Base-by-base conservation (phyloP, 148 eudicot species). In the Camellia granthamiana region DNA sequence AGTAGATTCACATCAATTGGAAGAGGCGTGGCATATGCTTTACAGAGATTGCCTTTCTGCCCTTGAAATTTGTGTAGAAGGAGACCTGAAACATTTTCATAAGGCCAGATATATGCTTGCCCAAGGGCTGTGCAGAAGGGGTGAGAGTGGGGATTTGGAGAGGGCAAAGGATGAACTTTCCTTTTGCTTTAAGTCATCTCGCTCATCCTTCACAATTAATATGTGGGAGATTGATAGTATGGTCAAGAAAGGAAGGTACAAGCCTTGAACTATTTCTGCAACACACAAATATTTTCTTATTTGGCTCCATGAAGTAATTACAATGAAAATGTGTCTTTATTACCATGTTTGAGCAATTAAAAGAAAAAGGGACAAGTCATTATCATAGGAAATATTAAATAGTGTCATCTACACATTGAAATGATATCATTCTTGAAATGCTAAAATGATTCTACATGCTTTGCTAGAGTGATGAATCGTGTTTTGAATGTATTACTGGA, bases 181-280 rank as follows among this genome's bases (percentile, higher is more conserved):
- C 64, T 96, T 96, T 84, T 96, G 99, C 88, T 96, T 96, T 78
- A 96, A 93, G 93, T 93, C 99, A 43, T 87, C 99, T 49, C 99
- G 99, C 80, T 96, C 99, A 81, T 93, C 95, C 73, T 96, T 94
- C 79, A 93, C 99, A n/a, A 83, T 92, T 75, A 96, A 96, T 79
- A 96, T 96, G 99, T 96, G 99, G n/a, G 99, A 96, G 90, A 96
- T 96, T 85, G 99, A 96, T 86, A 92, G 97, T 79, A 92, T 84
- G 84, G 97, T 90, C 52, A 96, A 91, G 84, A 96, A 92, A 82
- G 99, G 99, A 88, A 96, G 98, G 99, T 96, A 90, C 19, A 54
- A 49, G 7, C 10, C 51, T 69, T 4, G 19, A 42, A 63, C 38
- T 84, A 71, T 43, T 52, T 11, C 14, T 21, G 55, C 44, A 18